These are phyloP conservation scores for Ogataea nonfermentans DNA, from an alignment of 805 yeast genomes.

Conservation along the genomic window DNA sequence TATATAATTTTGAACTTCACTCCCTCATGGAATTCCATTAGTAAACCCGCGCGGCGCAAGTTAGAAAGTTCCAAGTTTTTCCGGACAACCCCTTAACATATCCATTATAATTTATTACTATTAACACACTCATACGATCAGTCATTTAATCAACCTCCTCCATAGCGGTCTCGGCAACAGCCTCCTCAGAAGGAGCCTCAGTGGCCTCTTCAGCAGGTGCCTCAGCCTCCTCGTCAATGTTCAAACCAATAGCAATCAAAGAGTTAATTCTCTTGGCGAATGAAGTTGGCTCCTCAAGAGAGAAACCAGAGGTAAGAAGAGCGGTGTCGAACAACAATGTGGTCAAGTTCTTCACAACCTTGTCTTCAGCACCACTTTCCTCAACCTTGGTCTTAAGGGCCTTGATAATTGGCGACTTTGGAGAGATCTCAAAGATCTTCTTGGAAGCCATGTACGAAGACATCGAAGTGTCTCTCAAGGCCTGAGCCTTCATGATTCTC, in stretches of 20 bases:
- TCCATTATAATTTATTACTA: slow-evolving; percentile 7
- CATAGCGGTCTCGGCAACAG: slow-evolving; percentile 91
- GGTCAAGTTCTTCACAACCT: slow-evolving; percentile 97
- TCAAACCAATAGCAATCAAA: slow-evolving; percentile 94
- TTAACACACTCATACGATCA: slow-evolving; percentile 3
- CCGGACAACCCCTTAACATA: neutral
- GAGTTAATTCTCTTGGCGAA: slow-evolving; percentile 98
- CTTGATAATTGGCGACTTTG: slow-evolving; percentile 90
- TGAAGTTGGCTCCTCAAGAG: slow-evolving; percentile 97
- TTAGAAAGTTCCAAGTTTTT: neutral
- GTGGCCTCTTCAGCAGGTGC: slow-evolving; percentile 40
- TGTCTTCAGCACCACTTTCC: slow-evolving; percentile 95
- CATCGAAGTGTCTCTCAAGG: slow-evolving; percentile 97
- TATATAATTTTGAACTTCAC: neutral
- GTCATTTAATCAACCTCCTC: slow-evolving; percentile 91
- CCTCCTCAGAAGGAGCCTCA: slow-evolving; percentile 58
- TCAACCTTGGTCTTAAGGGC: slow-evolving; percentile 97
- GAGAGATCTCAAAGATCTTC: slow-evolving; percentile 98
- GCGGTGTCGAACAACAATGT: slow-evolving; percentile 97
- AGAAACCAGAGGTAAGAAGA: slow-evolving; percentile 96
- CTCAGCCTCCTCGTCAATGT: slow-evolving; percentile 82
- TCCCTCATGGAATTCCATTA: slow-evolving; percentile 3
- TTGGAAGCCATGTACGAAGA: slow-evolving; percentile 99
- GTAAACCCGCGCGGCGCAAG: neutral
- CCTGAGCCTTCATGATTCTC: slow-evolving; percentile 99